phyloP scores from a whole-genome alignment of 371 early-diverging fungal species.

The Homolaphlyctis polyrhiza region DNA sequence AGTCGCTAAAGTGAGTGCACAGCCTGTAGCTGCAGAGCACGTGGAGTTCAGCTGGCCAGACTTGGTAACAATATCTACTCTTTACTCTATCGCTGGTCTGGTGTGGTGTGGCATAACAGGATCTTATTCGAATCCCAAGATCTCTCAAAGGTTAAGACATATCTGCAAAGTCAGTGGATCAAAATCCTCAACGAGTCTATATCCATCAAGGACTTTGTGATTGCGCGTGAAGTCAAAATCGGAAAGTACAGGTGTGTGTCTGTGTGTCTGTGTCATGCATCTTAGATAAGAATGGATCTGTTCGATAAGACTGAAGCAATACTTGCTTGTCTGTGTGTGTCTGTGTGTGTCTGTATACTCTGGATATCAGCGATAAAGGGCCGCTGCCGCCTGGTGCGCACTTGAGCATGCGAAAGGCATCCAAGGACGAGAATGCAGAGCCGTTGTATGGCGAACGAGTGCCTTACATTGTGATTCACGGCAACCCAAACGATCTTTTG shows the following conservation, averaged over 20 bases:
- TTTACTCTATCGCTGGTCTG: no score
- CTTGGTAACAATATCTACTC: no score
- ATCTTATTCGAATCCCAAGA: constrained; percentile 75
- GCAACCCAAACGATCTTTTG: constrained; percentile 59
- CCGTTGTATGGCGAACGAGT: constrained; percentile 86
- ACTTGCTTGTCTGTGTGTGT: constrained; percentile 31
- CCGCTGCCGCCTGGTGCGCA: constrained; percentile 68
- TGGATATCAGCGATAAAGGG: neutral
- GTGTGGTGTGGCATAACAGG: no score
- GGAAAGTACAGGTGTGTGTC: constrained; percentile 69
- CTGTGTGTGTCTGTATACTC: neutral
- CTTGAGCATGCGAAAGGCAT: constrained; percentile 61
- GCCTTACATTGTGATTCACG: constrained; percentile 76
- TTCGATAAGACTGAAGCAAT: no score
- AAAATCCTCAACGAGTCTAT: constrained; percentile 65
- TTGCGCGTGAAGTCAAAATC: constrained; percentile 78
- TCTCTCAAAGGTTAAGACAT: constrained; percentile 70
- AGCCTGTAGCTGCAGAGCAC: no score
- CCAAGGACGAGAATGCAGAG: constrained; percentile 61
- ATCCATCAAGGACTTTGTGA: constrained; percentile 70
- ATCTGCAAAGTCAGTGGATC: constrained; percentile 62
- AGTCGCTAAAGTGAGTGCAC: constrained; percentile 58
- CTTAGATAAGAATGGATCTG: no score
- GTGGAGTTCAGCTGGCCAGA: no score
- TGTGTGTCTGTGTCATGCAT: no score